A percentile compares a stretch with the other conserved stretches of the same genome.
These are phyloP conservation scores for Geotrichum bryndzae DNA, from an alignment of 1,139 yeast species.

Conservation along the genomic window DNA sequence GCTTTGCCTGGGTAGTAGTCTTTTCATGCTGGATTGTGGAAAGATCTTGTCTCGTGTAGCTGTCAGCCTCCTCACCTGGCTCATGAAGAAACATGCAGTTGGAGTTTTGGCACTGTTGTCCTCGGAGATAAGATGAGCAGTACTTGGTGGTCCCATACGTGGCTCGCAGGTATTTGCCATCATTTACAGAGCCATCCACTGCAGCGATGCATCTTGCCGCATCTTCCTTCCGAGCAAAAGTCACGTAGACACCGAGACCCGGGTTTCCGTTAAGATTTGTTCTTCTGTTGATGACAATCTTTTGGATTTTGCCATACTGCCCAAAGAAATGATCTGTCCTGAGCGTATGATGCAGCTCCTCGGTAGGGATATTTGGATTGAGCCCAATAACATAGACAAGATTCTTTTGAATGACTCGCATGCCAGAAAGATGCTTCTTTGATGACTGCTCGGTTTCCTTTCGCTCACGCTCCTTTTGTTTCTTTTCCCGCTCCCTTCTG, in stretches of 20 bases:
- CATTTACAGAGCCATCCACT: slow-evolving; percentile 89
- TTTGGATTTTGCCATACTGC: slow-evolving; percentile 91
- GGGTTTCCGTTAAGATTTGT: slow-evolving; percentile 47
- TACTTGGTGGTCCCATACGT: slow-evolving; percentile 98
- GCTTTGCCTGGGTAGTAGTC: slow-evolving; percentile 1
- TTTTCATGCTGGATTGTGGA: slow-evolving; percentile 67
- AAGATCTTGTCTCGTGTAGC: slow-evolving; percentile 87
- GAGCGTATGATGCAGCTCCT: slow-evolving; percentile 77
- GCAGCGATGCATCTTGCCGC: slow-evolving; percentile 13
- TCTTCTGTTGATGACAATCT: slow-evolving; percentile 85
- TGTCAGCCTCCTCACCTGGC: slow-evolving; percentile 98
- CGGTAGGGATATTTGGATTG: slow-evolving; percentile 84
- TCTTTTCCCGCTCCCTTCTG: slow-evolving; percentile 47
- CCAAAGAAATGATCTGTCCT: slow-evolving; percentile 94
- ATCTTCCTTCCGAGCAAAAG: slow-evolving; percentile 57
- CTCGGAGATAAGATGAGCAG: slow-evolving; percentile 89
- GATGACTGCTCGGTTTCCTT: slow-evolving; percentile 70
- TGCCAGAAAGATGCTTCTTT: slow-evolving; percentile 90
- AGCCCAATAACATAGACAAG: slow-evolving; percentile 93
- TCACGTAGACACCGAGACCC: slow-evolving; percentile 92
- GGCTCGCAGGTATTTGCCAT: slow-evolving; percentile 79
- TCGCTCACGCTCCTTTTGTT: slow-evolving; percentile 84
- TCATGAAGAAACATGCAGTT: slow-evolving; percentile 98
- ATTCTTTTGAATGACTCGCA: slow-evolving; percentile 95
- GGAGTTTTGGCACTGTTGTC: slow-evolving; percentile 96